A percentile compares a stretch with the other conserved stretches of the same genome.
These are phyloP conservation scores for Oryza rufipogon DNA, from an alignment of 176 grass and related monocot species.

Conservation along the genomic window DNA sequence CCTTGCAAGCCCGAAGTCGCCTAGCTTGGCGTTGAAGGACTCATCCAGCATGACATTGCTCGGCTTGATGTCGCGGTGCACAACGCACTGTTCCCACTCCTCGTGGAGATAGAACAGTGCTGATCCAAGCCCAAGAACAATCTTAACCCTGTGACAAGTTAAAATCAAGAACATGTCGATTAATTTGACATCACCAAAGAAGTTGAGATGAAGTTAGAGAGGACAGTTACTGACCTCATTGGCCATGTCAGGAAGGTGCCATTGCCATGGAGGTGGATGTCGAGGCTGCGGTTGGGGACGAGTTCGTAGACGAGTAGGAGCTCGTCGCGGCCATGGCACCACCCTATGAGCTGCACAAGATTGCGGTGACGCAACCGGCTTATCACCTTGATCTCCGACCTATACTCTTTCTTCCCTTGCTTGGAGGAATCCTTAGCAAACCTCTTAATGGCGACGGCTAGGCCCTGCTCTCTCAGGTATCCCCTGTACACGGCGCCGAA, in stretches of 20 bases:
- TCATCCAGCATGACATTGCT: slow-evolving; percentile 47
- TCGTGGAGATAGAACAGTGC: slow-evolving; percentile 31
- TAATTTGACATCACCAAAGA: background rate
- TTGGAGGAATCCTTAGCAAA: slow-evolving; percentile 38
- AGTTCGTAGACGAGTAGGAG: slow-evolving; percentile 45
- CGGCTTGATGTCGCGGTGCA: slow-evolving; percentile 37
- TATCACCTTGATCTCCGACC: slow-evolving; percentile 56
- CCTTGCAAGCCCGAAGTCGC: slow-evolving; percentile 43
- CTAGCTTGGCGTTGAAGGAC: slow-evolving; percentile 35
- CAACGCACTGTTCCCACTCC: slow-evolving; percentile 41
- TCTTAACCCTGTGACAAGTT: slow-evolving; percentile 17
- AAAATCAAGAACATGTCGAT: no score
- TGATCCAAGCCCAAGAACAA: slow-evolving; percentile 11
- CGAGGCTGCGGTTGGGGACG: slow-evolving; percentile 45
- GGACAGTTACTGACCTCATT: slow-evolving; percentile 3
- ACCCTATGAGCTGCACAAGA: slow-evolving; percentile 43
- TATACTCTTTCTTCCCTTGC: slow-evolving; percentile 57
- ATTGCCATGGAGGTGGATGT: slow-evolving; percentile 42
- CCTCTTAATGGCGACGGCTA: slow-evolving; percentile 53
- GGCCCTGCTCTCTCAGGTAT: slow-evolving; percentile 5
- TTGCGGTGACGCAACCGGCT: slow-evolving; percentile 40
- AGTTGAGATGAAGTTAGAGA: background rate
- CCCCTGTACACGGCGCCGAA: slow-evolving; percentile 53
- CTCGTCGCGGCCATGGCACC: slow-evolving; percentile 39
- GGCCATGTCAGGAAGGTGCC: slow-evolving; percentile 43